These are phyloP conservation scores for Antitrichia curtipendula DNA, from an alignment of 225 moss, liverwort and hornwort genomes.

Conservation along the genomic window DNA sequence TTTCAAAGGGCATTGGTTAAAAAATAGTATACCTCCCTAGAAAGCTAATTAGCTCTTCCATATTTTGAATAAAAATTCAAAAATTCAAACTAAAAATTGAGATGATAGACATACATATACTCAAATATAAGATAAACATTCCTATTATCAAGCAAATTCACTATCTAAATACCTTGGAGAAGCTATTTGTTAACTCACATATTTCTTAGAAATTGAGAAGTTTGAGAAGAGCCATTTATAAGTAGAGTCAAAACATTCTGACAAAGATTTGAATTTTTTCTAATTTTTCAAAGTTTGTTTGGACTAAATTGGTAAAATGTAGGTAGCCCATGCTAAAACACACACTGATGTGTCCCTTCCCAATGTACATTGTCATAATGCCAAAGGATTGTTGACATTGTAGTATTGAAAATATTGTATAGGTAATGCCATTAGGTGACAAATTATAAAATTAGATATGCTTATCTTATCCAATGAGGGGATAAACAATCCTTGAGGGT, in stretches of 20 bases:
- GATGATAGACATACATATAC: neutral
- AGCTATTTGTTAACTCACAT: neutral
- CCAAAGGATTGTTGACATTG: neutral
- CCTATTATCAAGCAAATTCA: neutral
- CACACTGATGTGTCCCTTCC: accelerated
- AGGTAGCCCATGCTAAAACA: neutral
- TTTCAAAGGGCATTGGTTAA: accelerated
- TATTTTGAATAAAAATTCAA: neutral
- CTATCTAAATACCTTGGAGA: neutral
- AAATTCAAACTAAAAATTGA: neutral
- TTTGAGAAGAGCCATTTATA: neutral
- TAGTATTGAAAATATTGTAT: accelerated
- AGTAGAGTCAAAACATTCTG: accelerated
- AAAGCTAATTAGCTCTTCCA: neutral
- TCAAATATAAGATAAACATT: too few species aligned
- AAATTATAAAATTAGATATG: neutral
- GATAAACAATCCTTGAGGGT: neutral
- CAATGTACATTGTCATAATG: neutral
- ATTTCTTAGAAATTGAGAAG: neutral
- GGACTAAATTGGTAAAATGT: neutral
- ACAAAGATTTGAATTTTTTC: neutral
- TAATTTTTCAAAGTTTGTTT: neutral
- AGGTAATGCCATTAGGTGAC: accelerated
- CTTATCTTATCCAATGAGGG: neutral
- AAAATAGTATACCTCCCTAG: neutral